Evolutionary conservation across 202 grass and related monocot genomes (phyloP).

Genomic region (Carex sylvatica): DNA sequence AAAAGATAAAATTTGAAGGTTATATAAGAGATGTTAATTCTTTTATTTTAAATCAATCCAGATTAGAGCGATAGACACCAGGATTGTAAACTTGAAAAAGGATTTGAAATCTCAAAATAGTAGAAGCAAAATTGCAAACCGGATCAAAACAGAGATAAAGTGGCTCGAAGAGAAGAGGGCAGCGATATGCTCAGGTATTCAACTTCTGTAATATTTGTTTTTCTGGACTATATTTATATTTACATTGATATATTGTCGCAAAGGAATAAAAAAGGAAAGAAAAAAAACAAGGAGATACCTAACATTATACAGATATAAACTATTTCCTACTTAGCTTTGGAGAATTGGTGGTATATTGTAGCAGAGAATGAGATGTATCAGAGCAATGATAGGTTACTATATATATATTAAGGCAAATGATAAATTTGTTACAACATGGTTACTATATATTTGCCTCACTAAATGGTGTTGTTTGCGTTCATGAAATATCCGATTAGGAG

Average conservation of each 20-base stretch:
- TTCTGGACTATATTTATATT: background rate
- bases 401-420: no score
- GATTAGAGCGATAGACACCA: slow-evolving; percentile 1
- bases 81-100: slow-evolving; percentile 7
- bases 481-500: background rate
- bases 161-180: slow-evolving; percentile 2
- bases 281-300: background rate
- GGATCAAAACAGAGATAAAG: slow-evolving; percentile 10
- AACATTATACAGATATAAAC: background rate
- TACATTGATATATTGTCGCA: background rate
- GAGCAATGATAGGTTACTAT: background rate
- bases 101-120: slow-evolving; percentile 14
- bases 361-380: background rate
- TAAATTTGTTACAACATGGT: background rate
- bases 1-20: background rate
- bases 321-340: background rate
- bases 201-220: background rate
- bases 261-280: background rate
- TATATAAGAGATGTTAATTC: no score
- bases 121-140: background rate
- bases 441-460: background rate
- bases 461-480: background rate
- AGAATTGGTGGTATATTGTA: background rate
- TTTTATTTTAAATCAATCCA: background rate
- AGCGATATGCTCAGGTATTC: background rate